Evolutionary conservation across 2,329 filamentous ascomycete species (phyloP), one percentile per base, ranked within the genome.

Genomic region (Talaromyces piceae): DNA sequence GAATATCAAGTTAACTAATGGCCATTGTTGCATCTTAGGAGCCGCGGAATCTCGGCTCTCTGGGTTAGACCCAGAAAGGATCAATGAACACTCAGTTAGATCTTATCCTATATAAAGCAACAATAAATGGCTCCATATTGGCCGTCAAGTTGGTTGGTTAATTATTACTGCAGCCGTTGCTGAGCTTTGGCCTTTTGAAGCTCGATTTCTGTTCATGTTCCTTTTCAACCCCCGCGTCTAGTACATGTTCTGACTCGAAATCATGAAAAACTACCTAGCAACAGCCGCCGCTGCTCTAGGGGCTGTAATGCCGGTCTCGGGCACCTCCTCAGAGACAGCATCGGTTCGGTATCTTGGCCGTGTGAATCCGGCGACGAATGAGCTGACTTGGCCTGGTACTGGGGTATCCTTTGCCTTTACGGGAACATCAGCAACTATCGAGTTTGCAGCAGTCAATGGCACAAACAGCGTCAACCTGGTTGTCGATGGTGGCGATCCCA

Each of bases 301-400:
- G n/a, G n/a, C n/a, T n/a, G n/a, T n/a, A n/a, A n/a, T n/a, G n/a
- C n/a, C n/a, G n/a, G n/a, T n/a, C n/a, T n/a, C n/a, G n/a, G n/a
- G n/a, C n/a, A n/a, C n/a, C n/a, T n/a, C n/a, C n/a, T n/a, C n/a
- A n/a, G n/a, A n/a, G n/a, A n/a, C 27, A 4, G 39, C 26, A n/a
- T 18, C 12, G 8, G 20, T 45, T n/a, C 41, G 43, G 8, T 51
- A 45, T 18, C 49, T 51, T n/a, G 49, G 49, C 3, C 49, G 49
- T 11, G 31, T 51, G 13, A 51, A 46, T 12, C 49, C 49, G 6
- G 43, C 30, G 9, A 51, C 49, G 12, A 46, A 41, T 1, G 49
- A 51, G 6, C 30, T 51, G 31, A 46, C 49, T n/a, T 51, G 49
- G 49, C 49, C 49, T 13, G 49, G 49, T 26, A 51, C 49, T 20